Evolutionary conservation across 495 filamentous ascomycete species (phyloP), one percentile per base, ranked within the genome.

Genomic region (Penicillium antarcticum): DNA sequence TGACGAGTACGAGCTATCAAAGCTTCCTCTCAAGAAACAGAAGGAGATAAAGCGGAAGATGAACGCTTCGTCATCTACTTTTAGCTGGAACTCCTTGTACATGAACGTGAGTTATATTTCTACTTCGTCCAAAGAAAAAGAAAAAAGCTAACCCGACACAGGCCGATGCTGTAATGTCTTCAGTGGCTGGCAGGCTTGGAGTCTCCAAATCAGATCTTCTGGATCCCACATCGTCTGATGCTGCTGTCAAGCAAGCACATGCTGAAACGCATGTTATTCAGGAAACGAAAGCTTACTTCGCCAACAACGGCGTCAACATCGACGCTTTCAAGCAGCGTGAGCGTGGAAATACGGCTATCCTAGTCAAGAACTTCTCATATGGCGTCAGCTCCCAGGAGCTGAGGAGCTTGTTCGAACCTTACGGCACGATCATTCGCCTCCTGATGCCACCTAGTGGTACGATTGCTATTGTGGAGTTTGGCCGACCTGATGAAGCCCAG

Each of bases 61-160:
- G 34, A 83, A 88, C 47, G 87, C 91, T 21, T 79, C 88, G 12
- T 84, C 84, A 6, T 84, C 79, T 7, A 81, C 81, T 9, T 96
- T 96, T 69, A 96, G 88, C 65, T 98, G 94, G 95, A 98, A 97
- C 73, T 91, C 91, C 13, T 75, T 98, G 38, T 97, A 94, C 68
- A 94, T 98, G 91, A 97, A 86, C 69, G 89, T 95, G 72, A 73
- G 78, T 72, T 48, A 21, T 45, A 14, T 3, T 37, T 12, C 6
- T 10, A 13, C 13, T 2, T 36, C n/a, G 7, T 7, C 36, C 4
- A 7, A 42, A 43, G 35, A 39, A 47, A 29, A 12, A 39, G 45
- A 29, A 12, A 38, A 36, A 48, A 45, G 41, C 70, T 74, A 57
- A 74, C 43, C 31, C 18, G 38, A 21, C 36, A 12, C 42, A 86